These are phyloP conservation scores for Pseudozyma sp. DNA, from an alignment of 1,284 basidiomycete genomes.

Conservation along the genomic window DNA sequence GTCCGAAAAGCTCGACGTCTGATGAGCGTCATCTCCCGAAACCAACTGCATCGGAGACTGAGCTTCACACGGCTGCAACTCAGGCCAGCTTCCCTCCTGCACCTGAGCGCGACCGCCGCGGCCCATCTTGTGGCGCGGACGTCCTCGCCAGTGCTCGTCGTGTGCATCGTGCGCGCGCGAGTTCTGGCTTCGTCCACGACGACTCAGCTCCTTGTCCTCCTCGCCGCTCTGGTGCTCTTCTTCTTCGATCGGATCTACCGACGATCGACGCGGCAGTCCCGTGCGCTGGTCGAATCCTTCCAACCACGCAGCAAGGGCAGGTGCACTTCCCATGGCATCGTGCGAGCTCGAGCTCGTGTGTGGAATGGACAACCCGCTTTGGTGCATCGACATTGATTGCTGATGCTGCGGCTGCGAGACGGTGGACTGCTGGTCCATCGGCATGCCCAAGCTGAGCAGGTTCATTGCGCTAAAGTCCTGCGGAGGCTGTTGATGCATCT, in stretches of 20 bases:
- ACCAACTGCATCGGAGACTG: constrained; percentile 49
- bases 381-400: constrained; percentile 26
- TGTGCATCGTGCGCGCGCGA: constrained; percentile 24
- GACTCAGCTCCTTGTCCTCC: constrained; percentile 43
- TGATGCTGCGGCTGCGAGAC: constrained; percentile 8
- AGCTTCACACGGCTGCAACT: constrained; percentile 32
- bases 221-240: constrained; percentile 46
- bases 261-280: constrained; percentile 49
- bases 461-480: constrained; percentile 52
- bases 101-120: constrained; percentile 12
- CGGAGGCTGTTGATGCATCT: constrained; percentile 19
- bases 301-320: constrained; percentile 45
- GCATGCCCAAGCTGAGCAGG: constrained; percentile 43
- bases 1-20: constrained; percentile 28
- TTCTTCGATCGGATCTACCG: constrained; percentile 54
- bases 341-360: constrained; percentile 24
- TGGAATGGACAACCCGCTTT: constrained; percentile 12
- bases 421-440: constrained; percentile 19
- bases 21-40: constrained; percentile 9
- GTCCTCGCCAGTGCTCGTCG: constrained; percentile 44
- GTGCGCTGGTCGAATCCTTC: constrained; percentile 53
- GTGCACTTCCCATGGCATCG: constrained; percentile 17
- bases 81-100: constrained; percentile 48
- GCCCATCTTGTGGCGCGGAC: constrained; percentile 29
- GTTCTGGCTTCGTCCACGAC: constrained; percentile 33